These are phyloP conservation scores for Globisporangium irregulare DNA, from an alignment of 352 stramenopile genomes.

Conservation along the genomic window DNA sequence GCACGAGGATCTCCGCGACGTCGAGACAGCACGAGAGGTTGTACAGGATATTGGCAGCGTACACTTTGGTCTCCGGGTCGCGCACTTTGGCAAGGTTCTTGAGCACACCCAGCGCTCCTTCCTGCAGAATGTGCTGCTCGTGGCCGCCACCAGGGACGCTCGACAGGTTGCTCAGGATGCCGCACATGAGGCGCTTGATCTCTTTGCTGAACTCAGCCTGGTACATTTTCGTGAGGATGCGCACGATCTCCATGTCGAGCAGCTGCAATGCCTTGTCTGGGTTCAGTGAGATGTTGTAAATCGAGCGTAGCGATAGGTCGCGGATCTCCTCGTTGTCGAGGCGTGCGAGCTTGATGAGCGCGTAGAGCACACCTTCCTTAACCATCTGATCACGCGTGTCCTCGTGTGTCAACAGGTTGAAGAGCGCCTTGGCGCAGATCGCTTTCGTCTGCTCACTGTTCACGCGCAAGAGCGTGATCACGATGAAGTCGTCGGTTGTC, in stretches of 20 bases:
- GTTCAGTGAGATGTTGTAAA: constrained; percentile 80
- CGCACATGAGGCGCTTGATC: constrained; percentile 76
- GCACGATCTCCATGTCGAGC: constrained; percentile 81
- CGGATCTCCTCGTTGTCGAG: constrained; percentile 75
- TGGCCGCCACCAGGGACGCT: constrained; percentile 20
- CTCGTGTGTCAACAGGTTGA: constrained; percentile 83
- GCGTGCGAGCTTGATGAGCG: constrained; percentile 80
- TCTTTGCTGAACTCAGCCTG: constrained; percentile 64
- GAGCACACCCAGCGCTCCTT: constrained; percentile 62
- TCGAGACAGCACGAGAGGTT: constrained; percentile 68
- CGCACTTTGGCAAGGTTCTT: constrained; percentile 72
- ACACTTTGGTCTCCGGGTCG: constrained; percentile 80
- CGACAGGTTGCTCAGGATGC: constrained; percentile 76
- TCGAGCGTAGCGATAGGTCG: constrained; percentile 58
- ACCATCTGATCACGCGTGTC: constrained; percentile 72
- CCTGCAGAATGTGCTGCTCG: constrained; percentile 54
- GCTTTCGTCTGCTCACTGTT: constrained; percentile 83
- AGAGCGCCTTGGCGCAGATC: constrained; percentile 80
- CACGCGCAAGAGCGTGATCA: constrained; percentile 80
- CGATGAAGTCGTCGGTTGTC: constrained; percentile 84
- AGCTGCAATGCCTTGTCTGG: constrained; percentile 42
- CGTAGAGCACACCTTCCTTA: constrained; percentile 75
- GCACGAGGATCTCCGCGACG: constrained; percentile 51
- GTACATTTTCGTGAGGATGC: constrained; percentile 75
- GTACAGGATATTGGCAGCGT: constrained; percentile 79